phyloP scores from a whole-genome alignment of 148 eudicot species.

The Hydrangea macrophylla region DNA sequence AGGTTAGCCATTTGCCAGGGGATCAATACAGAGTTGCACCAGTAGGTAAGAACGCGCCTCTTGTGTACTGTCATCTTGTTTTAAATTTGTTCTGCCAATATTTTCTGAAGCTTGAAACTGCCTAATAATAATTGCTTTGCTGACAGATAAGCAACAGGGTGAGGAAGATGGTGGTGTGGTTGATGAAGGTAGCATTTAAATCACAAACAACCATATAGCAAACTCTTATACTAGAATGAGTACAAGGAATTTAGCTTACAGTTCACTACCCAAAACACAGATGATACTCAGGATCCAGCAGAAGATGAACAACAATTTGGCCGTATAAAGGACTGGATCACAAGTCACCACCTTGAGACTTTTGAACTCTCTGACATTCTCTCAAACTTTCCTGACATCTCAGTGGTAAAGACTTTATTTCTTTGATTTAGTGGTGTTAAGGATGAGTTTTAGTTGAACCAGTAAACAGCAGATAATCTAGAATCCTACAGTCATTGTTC shows the following conservation, averaged over 20 bases:
- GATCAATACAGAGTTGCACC: constrained; percentile 62
- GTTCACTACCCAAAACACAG: constrained; percentile 29
- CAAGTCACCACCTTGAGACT: constrained; percentile 47
- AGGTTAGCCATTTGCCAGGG: constrained; percentile 63
- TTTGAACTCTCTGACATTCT: constrained; percentile 70
- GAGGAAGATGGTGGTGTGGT: constrained; percentile 29
- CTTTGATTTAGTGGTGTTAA: neutral
- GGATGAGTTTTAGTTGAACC: neutral
- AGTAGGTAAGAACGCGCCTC: constrained; percentile 40
- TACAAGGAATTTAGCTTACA: neutral
- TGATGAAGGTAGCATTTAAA: constrained; percentile 43
- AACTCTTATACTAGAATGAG: constrained; percentile 2
- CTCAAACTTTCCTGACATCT: constrained; percentile 76
- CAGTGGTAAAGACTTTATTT: constrained; percentile 49
- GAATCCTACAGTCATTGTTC: neutral
- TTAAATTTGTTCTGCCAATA: neutral
- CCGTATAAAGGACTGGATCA: constrained; percentile 84
- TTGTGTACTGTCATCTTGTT: constrained; percentile 11
- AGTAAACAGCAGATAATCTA: too few species aligned
- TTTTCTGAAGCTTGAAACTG: neutral
- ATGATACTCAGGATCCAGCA: constrained; percentile 77
- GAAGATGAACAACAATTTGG: constrained; percentile 83
- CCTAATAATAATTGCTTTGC: constrained; percentile 4
- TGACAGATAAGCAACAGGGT: constrained; percentile 42
- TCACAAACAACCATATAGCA: neutral